A percentile compares a stretch with the other conserved stretches of the same genome.
These are phyloP conservation scores for Pseudocercospora fuligena DNA, from an alignment of 2,329 filamentous ascomycete species.

Conservation along the genomic window DNA sequence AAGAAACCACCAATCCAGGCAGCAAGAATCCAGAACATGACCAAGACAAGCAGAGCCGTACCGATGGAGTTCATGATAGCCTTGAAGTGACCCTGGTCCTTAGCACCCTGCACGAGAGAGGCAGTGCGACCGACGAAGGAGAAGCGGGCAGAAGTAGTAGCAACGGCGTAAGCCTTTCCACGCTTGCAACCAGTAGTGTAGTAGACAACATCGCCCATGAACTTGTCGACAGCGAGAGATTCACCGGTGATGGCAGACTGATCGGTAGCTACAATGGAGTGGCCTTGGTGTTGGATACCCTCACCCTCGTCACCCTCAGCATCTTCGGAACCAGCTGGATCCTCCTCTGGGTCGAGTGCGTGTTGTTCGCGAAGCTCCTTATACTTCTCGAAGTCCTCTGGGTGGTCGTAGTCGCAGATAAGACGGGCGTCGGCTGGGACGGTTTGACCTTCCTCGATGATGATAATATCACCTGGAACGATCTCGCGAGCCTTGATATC, in stretches of 20 bases:
- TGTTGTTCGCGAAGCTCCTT: constrained; percentile 64
- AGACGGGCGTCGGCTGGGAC: constrained; percentile 72
- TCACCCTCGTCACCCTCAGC: constrained; percentile 63
- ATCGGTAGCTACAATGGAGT: constrained; percentile 72
- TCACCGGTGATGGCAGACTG: constrained; percentile 83
- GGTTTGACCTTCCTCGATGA: constrained; percentile 73
- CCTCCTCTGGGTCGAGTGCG: constrained; percentile 59
- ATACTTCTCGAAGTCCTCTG: constrained; percentile 70
- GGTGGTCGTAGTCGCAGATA: constrained; percentile 73
- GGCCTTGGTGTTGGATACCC: constrained; percentile 66
- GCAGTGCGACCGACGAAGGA: constrained; percentile 80
- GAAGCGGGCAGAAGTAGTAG: constrained; percentile 68
- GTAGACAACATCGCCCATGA: constrained; percentile 76
- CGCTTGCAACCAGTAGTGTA: constrained; percentile 84
- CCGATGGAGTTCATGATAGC: constrained; percentile 83
- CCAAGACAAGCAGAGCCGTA: constrained; percentile 72
- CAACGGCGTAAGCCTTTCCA: constrained; percentile 74
- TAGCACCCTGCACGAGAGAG: constrained; percentile 72
- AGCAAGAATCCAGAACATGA: constrained; percentile 76
- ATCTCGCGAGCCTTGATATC: constrained; percentile 75
- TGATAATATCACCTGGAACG: constrained; percentile 75
- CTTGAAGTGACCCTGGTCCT: constrained; percentile 80
- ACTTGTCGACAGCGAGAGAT: constrained; percentile 78
- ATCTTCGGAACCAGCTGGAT: constrained; percentile 64
- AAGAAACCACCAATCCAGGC: constrained; percentile 82